Evolutionary conservation across 2,329 filamentous ascomycete species (phyloP).

Genomic region (Tolypocladium amazonense): DNA sequence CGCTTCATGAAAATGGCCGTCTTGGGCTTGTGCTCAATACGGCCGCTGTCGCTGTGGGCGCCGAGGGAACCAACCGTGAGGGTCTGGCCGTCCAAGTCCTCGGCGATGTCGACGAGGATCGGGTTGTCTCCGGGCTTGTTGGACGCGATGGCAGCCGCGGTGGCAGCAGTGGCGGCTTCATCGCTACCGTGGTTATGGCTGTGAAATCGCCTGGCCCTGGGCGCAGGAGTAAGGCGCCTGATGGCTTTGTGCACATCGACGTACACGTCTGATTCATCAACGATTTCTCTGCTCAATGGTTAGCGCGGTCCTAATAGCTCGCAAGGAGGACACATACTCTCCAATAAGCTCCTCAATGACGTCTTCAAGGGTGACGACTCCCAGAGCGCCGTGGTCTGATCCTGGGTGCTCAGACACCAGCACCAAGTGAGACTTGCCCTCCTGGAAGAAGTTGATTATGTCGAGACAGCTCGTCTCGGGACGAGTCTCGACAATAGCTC

Average conservation of each 20-base stretch:
- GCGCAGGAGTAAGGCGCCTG: slow-evolving; percentile 74
- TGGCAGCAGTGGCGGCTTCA: slow-evolving; percentile 7
- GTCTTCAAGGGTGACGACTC: slow-evolving; percentile 92
- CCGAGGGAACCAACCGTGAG: slow-evolving; percentile 23
- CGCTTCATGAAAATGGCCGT: slow-evolving; percentile 50
- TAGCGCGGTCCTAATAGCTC: slow-evolving; percentile 2
- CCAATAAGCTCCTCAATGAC: slow-evolving; percentile 98
- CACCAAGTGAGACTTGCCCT: slow-evolving; percentile 98
- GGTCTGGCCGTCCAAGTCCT: slow-evolving; percentile 26
- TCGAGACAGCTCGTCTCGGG: slow-evolving; percentile 95
- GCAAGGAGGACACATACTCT: slow-evolving; percentile 45
- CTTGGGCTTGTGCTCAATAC: slow-evolving; percentile 34
- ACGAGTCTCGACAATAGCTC: slow-evolving; percentile 87
- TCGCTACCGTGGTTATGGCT: neutral
- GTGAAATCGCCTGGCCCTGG: slow-evolving; percentile 53
- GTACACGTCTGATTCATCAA: slow-evolving; percentile 97
- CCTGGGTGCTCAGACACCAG: slow-evolving; percentile 83
- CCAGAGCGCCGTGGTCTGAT: slow-evolving; percentile 81
- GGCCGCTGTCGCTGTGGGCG: slow-evolving; percentile 24
- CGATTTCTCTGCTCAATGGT: slow-evolving; percentile 64
- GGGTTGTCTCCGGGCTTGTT: slow-evolving; percentile 18
- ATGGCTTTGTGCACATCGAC: slow-evolving; percentile 98
- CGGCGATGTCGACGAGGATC: slow-evolving; percentile 26
- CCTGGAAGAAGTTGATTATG: slow-evolving; percentile 99
- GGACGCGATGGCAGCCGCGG: slow-evolving; percentile 19